Percentiles rank a stretch among this genome's conserved stretches.
Conservation (phyloP, 2,329 filamentous ascomycete species). For the Fusarium penzigii region DNA sequence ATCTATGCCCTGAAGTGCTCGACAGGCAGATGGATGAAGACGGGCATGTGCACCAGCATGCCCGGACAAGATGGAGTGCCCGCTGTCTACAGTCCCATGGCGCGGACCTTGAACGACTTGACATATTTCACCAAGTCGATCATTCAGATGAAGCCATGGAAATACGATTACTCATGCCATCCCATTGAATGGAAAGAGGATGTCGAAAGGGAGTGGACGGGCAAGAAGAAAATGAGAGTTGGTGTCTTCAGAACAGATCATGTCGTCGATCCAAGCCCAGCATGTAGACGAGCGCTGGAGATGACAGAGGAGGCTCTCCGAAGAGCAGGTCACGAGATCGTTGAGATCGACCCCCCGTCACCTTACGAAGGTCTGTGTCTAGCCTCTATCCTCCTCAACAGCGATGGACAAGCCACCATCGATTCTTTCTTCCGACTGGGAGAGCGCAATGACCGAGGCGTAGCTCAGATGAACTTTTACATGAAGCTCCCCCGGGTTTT, state of each 20-base stretch:
- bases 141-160: slow-evolving; percentile 83
- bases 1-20: slow-evolving; percentile 87
- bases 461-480: slow-evolving; percentile 71
- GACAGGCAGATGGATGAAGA: slow-evolving; percentile 87
- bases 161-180: slow-evolving; percentile 82
- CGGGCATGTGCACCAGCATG: slow-evolving; percentile 84
- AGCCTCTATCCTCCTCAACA: slow-evolving; percentile 78
- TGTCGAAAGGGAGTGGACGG: slow-evolving; percentile 57
- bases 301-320: slow-evolving; percentile 69
- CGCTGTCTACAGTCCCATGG: slow-evolving; percentile 90
- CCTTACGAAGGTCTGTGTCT: slow-evolving; percentile 76
- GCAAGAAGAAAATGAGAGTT: slow-evolving; percentile 66
- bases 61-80: slow-evolving; percentile 88
- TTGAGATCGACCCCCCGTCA: slow-evolving; percentile 62
- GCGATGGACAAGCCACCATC: slow-evolving; percentile 81
- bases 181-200: slow-evolving; percentile 77
- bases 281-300: slow-evolving; percentile 75
- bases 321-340: slow-evolving; percentile 73
- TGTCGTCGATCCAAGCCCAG: slow-evolving; percentile 84
- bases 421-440: slow-evolving; percentile 73
- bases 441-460: slow-evolving; percentile 79
- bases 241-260: slow-evolving; percentile 78
- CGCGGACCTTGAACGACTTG: slow-evolving; percentile 79
- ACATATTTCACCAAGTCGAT: slow-evolving; percentile 80
- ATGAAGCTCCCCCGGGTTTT: slow-evolving; percentile 72